Evolutionary conservation across 495 filamentous ascomycete species (phyloP).

Genomic region (Tuber melanosporum): DNA sequence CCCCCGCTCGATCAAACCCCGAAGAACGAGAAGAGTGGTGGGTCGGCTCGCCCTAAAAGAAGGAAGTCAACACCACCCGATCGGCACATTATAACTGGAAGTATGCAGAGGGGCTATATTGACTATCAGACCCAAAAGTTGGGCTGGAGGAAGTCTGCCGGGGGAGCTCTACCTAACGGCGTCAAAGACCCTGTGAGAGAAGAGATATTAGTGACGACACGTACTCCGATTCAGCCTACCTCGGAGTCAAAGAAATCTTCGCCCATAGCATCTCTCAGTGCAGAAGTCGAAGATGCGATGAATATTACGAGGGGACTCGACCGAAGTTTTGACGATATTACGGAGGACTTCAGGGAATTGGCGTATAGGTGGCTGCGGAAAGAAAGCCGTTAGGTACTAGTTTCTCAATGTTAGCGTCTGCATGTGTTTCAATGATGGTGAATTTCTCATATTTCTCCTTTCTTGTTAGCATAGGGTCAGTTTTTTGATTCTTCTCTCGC

Average conservation of each 20-base stretch:
- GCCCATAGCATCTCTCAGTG: not conserved
- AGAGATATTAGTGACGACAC: slow-evolving; percentile 30
- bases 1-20: slow-evolving; percentile 5
- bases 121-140: slow-evolving; percentile 26
- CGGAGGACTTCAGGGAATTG: not conserved
- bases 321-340: not conserved
- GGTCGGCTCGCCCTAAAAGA: not conserved
- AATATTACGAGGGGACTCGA: not conserved
- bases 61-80: not conserved
- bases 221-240: slow-evolving; percentile 10
- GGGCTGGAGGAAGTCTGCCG: slow-evolving; percentile 31
- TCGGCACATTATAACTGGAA: not conserved
- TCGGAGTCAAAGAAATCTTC: not conserved
- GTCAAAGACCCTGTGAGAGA: slow-evolving; percentile 30
- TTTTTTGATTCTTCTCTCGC: not conserved
- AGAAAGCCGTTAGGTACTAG: not conserved
- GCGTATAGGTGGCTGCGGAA: not conserved
- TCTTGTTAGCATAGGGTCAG: not conserved
- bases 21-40: slow-evolving; percentile 5
- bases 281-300: not conserved
- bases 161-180: slow-evolving; percentile 26
- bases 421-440: not conserved
- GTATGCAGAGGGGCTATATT: slow-evolving; percentile 23
- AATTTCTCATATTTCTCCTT: not conserved
- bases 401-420: not conserved